Base-by-base conservation (phyloP, 495 filamentous ascomycete genomes). In the Podospora pseudocomata region DNA sequence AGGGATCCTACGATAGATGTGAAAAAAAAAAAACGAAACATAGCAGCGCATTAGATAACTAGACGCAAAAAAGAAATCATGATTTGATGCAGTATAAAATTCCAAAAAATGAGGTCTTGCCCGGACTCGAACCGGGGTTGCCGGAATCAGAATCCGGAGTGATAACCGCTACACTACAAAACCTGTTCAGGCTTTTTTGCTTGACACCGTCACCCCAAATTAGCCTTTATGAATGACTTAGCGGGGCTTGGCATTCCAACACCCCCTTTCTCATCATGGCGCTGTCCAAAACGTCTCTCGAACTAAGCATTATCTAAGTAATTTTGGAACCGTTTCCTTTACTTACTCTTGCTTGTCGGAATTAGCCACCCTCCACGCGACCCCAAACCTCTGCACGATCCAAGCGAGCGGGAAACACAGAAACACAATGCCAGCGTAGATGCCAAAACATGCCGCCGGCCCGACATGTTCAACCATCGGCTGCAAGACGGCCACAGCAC, bases 71-170 rank as follows among this genome's bases (percentile, higher is more conserved):
- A 7, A 49, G 13, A 13, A 49, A 11, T 49, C 6, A 11, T 16
- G 1, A 23, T 1, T 5, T 49, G 15, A 6, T 49, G 39, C 0
- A 1, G 39, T 13, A 18, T 16, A 49, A 49, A 49, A 16, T 11
- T 6, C 0, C 5, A 16, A 49, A 49, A 0, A 3, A 49, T 49
- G 0, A 71, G 69, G 69, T 71, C 69, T 44, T 66, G 32, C 69
- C 69, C 69, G 69, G 69, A 71, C 61, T 71, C 69, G 69, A 71
- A 71, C 69, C 69, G 69, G 69, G 69, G 69, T 70, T 26, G 23
- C 55, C 55, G 23, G 55, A 58, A 58, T 58, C 55, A 58, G 55
- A 58, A 58, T 58, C 55, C 23, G 55, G 55, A 26, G 55, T 58
- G 55, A 58, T 58, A 58, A 58, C 55, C 55, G 55, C 55, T 58